A percentile compares a stretch with the other conserved stretches of the same genome.
Evolutionary conservation across 2,329 filamentous ascomycete species (phyloP).

Genomic region (Lecanicillium sp.): DNA sequence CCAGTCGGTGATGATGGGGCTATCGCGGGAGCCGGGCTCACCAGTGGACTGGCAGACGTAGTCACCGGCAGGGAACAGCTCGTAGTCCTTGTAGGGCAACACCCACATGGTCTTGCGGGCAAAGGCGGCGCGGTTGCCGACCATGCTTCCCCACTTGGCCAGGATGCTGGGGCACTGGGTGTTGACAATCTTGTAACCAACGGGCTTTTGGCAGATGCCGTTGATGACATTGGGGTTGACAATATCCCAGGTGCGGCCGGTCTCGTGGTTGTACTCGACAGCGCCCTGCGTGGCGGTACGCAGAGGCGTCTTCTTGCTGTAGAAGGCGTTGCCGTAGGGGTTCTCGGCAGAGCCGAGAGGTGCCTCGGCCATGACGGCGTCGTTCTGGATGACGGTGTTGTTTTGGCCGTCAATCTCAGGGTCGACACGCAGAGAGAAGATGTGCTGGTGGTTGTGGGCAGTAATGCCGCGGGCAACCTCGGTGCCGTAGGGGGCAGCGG

Average conservation of each 20-base stretch:
- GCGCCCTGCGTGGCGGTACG: slow-evolving; percentile 15
- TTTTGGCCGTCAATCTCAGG: slow-evolving; percentile 54
- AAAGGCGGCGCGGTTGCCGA: slow-evolving; percentile 32
- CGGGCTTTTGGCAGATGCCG: slow-evolving; percentile 30
- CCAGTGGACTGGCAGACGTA: slow-evolving; percentile 39
- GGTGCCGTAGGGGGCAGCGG: slow-evolving; percentile 44
- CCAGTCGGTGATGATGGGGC: slow-evolving; percentile 34
- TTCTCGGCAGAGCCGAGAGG: slow-evolving; percentile 62
- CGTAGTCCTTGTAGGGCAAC: slow-evolving; percentile 31
- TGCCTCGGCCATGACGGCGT: slow-evolving; percentile 53
- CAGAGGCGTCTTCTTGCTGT: slow-evolving; percentile 19
- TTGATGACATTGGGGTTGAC: slow-evolving; percentile 35
- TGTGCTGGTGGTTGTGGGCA: slow-evolving; percentile 63
- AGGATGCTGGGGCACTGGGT: slow-evolving; percentile 39
- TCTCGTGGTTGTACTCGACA: slow-evolving; percentile 19
- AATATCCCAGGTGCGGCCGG: slow-evolving; percentile 33
- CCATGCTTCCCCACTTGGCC: slow-evolving; percentile 29
- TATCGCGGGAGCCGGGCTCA: slow-evolving; percentile 16
- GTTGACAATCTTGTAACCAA: slow-evolving; percentile 39
- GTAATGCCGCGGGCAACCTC: slow-evolving; percentile 56
- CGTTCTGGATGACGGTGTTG: slow-evolving; percentile 63
- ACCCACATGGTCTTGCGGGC: slow-evolving; percentile 34
- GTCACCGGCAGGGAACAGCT: slow-evolving; percentile 33
- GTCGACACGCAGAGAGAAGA: slow-evolving; percentile 60
- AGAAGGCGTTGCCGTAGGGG: slow-evolving; percentile 69